Percentiles rank a stretch among this genome's conserved stretches.
Evolutionary conservation across 139 green algal species (phyloP).

Genomic region (Micractinium sp.): DNA sequence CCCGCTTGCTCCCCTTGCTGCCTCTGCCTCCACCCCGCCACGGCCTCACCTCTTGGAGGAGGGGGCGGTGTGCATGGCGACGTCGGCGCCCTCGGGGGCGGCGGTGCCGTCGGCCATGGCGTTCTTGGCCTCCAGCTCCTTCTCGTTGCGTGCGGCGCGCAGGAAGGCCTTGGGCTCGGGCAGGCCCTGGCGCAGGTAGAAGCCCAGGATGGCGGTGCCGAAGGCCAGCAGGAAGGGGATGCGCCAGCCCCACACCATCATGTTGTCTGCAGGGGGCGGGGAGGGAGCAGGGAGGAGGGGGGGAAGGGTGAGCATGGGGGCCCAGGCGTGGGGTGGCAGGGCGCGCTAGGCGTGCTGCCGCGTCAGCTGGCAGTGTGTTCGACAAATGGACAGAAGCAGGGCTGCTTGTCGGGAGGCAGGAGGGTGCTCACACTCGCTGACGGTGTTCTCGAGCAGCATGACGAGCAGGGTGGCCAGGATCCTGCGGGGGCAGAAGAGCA

Average conservation of each 20-base stretch:
- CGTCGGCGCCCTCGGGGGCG: neutral
- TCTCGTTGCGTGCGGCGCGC: neutral
- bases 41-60: neutral
- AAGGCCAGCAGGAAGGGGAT: conserved; percentile 45
- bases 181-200: conserved; percentile 39
- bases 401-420: neutral
- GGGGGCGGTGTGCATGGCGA: neutral
- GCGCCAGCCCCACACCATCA: conserved; percentile 47
- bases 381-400: neutral
- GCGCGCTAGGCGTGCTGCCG: no score
- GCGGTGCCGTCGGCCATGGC: neutral
- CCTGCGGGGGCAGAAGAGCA: neutral
- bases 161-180: conserved; percentile 45
- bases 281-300: neutral
- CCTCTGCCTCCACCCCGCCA: neutral
- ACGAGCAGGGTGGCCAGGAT: conserved; percentile 35
- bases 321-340: no score
- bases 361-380: neutral
- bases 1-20: neutral
- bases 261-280: neutral
- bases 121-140: neutral
- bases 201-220: conserved; percentile 20
- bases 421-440: neutral
- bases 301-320: neutral
- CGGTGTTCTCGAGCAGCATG: conserved; percentile 4